These are phyloP conservation scores for Eucalyptus cloeziana DNA, from an alignment of 345 rosid species.

Conservation along the genomic window DNA sequence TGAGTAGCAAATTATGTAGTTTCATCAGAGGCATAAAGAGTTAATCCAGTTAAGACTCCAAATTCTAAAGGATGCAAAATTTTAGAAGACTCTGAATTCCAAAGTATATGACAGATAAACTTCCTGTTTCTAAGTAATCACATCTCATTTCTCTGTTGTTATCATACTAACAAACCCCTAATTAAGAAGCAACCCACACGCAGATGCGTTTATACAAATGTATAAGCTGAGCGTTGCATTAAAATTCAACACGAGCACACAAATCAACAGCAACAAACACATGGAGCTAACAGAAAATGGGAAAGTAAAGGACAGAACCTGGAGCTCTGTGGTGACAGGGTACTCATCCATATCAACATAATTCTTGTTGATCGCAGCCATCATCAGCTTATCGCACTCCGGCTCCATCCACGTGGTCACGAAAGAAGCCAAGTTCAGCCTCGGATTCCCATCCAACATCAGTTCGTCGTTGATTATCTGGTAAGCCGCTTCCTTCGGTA, in stretches of 20 bases:
- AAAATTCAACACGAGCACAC: background rate
- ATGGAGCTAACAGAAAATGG: background rate
- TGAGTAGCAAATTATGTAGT: background rate
- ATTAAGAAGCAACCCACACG: background rate
- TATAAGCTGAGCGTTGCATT: background rate
- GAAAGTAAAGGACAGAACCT: slow-evolving; percentile 4
- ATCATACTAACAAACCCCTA: background rate
- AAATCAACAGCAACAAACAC: background rate
- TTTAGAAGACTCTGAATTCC: background rate
- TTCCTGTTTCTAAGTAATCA: background rate
- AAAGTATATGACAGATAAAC: background rate
- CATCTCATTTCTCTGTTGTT: background rate
- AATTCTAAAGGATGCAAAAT: background rate
- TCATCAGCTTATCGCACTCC: slow-evolving; percentile 40
- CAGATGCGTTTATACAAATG: background rate
- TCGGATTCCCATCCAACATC: slow-evolving; percentile 42
- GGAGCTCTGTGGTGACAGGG: slow-evolving; percentile 46
- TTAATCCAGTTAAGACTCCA: background rate
- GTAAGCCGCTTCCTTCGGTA: slow-evolving; percentile 33
- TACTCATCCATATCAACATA: slow-evolving; percentile 29
- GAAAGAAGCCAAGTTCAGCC: slow-evolving; percentile 39
- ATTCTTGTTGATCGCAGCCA: slow-evolving; percentile 27
- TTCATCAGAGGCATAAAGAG: background rate
- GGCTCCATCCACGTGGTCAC: slow-evolving; percentile 52
- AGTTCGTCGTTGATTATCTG: slow-evolving; percentile 40